Base-by-base conservation (phyloP, 2,329 filamentous ascomycete species). In the Xylaria sp. region DNA sequence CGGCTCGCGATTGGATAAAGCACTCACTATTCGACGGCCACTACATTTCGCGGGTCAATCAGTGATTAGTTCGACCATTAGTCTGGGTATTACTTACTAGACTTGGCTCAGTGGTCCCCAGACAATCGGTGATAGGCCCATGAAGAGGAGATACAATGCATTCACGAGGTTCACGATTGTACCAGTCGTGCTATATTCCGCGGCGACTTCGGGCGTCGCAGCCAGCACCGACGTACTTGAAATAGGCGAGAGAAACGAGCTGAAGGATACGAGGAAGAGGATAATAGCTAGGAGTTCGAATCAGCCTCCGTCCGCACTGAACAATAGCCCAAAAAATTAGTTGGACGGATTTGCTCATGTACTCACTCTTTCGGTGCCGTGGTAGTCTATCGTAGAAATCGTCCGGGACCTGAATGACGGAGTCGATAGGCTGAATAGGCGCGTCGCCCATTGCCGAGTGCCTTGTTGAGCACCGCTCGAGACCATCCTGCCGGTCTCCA, bases 221-320 rank as follows among this genome's bases (percentile, higher is more conserved):
- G 91, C 86, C 13, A 95, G 80, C 9, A 94, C 88, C 0, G 90
- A 90, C 0, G 92, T 94, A 48, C 89, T 92, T 13, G 89, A 91
- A 28, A 93, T 87, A 0, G 93, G 93, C 0, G 92, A 90, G 54
- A 95, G 83, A 72, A 95, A 93, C 31, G 90, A 89, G 80, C 91
- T 94, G 76, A 91, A 92, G 0, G 91, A 90, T 62, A 94, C 81
- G 6, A 94, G 85, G 10, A 84, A 82, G 18, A 94, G 90, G 62
- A 95, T 92, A 69, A 89, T 76, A 2, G 85, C 72, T 73, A 54
- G 6, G 18, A 13, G 12, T 23, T 50, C 3, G 2, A 23, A 62
- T 73, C 34, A 72, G 69, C 34, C 15, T 8, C 41, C 41, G 28
- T 55, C 15, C n/a, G 6, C 9, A 1, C 23, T 13, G 12, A 12